These are phyloP conservation scores for Blakeslea trispora DNA, from an alignment of 371 early-diverging fungal genomes.

Conservation along the genomic window DNA sequence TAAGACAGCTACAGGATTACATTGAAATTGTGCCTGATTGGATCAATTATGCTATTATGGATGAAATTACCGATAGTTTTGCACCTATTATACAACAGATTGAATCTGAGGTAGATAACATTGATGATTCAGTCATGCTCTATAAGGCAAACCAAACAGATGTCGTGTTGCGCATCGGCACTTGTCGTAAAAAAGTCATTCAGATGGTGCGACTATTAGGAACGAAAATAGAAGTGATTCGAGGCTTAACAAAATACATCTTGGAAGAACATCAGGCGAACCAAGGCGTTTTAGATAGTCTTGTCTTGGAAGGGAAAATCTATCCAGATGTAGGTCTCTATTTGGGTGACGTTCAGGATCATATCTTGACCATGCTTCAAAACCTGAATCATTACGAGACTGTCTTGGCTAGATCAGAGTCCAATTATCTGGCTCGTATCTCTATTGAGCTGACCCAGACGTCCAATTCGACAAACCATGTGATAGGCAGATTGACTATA, in stretches of 20 bases:
- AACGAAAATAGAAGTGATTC: conserved; percentile 82
- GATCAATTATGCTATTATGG: conserved; percentile 86
- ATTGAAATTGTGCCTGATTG: conserved; percentile 72
- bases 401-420: conserved; percentile 86
- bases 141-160: conserved; percentile 73
- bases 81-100: conserved; percentile 75
- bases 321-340: conserved; percentile 62
- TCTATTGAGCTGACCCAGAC: conserved; percentile 93
- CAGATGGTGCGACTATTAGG: conserved; percentile 72
- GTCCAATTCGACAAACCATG: conserved; percentile 85
- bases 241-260: conserved; percentile 62
- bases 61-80: conserved; percentile 84
- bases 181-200: conserved; percentile 81
- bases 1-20: conserved; percentile 59
- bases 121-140: conserved; percentile 81
- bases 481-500: conserved; percentile 87
- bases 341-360: conserved; percentile 93
- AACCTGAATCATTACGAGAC: conserved; percentile 88
- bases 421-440: conserved; percentile 94
- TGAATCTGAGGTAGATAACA: conserved; percentile 83
- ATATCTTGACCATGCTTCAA: conserved; percentile 92
- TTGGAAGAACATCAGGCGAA: conserved; percentile 20
- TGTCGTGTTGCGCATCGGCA: conserved; percentile 82
- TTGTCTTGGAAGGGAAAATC: conserved; percentile 25
- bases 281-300: neutral